phyloP scores from a whole-genome alignment of 768 basidiomycete species.

The Mycena floridula region DNA sequence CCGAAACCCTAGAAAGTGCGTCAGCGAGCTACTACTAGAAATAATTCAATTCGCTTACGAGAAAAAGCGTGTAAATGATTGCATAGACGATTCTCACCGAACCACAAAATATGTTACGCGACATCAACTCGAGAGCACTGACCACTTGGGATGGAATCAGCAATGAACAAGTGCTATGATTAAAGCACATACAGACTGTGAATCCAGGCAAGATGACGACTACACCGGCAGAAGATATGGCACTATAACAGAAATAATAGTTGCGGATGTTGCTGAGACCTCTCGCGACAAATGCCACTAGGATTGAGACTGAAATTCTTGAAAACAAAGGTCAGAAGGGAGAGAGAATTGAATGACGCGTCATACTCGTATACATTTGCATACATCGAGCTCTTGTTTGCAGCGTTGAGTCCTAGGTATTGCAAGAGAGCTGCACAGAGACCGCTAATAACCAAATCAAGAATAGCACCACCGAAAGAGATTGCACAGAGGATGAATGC shows the following conservation, averaged over 20 bases:
- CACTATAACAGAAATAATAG: constrained; percentile 80
- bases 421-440: constrained; percentile 63
- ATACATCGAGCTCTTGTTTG: constrained; percentile 82
- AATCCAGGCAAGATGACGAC: constrained; percentile 90
- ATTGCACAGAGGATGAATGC: constrained; percentile 79
- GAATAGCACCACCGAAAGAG: constrained; percentile 73
- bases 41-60: constrained; percentile 35
- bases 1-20: constrained; percentile 60
- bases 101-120: constrained; percentile 74
- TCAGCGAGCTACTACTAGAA: background rate
- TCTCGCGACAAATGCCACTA: constrained; percentile 79
- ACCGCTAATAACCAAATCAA: constrained; percentile 83
- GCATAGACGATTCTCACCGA: constrained; percentile 82
- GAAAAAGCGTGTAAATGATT: constrained; percentile 78
- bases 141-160: constrained; percentile 41
- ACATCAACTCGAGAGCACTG: constrained; percentile 75
- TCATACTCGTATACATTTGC: constrained; percentile 95
- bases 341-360: background rate
- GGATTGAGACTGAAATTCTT: constrained; percentile 79
- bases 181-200: constrained; percentile 54
- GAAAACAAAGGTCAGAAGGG: background rate
- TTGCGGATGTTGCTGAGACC: constrained; percentile 72
- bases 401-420: constrained; percentile 76
- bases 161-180: constrained; percentile 1
- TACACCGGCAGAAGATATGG: constrained; percentile 84